Percentiles rank a stretch among this genome's conserved stretches.
These are phyloP conservation scores for Malassezia sympodialis DNA, from an alignment of 1,284 basidiomycete genomes.

Conservation along the genomic window DNA sequence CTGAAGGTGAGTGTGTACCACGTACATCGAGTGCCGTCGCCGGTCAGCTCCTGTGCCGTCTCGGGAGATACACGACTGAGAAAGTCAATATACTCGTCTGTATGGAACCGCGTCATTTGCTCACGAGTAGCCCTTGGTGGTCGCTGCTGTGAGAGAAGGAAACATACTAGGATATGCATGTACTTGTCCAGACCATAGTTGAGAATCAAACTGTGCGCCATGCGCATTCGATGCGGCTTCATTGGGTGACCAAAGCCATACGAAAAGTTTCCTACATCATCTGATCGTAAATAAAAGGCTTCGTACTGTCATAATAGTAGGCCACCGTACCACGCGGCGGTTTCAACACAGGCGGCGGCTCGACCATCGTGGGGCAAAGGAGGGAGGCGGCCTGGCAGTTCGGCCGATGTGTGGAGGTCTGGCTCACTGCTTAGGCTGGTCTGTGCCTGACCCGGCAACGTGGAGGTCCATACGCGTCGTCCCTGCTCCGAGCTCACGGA, in stretches of 20 bases:
- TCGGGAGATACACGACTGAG: slow-evolving; percentile 69
- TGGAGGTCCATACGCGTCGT: background rate
- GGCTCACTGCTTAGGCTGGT: background rate
- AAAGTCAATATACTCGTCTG: slow-evolving; percentile 94
- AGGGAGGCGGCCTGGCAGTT: background rate
- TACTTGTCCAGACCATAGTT: slow-evolving; percentile 80
- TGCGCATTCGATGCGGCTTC: slow-evolving; percentile 62
- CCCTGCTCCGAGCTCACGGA: background rate
- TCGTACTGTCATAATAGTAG: slow-evolving; percentile 32
- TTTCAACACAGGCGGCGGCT: slow-evolving; percentile 29
- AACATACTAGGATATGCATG: slow-evolving; percentile 76
- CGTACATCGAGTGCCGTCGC: slow-evolving; percentile 55
- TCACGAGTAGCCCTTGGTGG: slow-evolving; percentile 70
- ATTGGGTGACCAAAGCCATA: slow-evolving; percentile 83
- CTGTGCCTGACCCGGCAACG: slow-evolving; percentile 1
- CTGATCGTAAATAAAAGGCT: background rate
- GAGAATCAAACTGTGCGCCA: slow-evolving; percentile 76
- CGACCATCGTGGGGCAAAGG: slow-evolving; percentile 18
- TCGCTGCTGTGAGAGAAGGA: slow-evolving; percentile 52
- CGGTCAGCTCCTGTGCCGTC: slow-evolving; percentile 56
- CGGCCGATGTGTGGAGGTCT: slow-evolving; percentile 17
- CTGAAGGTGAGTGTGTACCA: slow-evolving; percentile 4
- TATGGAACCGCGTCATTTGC: slow-evolving; percentile 85
- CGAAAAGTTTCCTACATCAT: slow-evolving; percentile 69
- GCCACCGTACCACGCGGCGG: slow-evolving; percentile 28